Base-by-base conservation (phyloP, 2,329 filamentous ascomycete genomes). In the Pseudogymnoascus sp. region DNA sequence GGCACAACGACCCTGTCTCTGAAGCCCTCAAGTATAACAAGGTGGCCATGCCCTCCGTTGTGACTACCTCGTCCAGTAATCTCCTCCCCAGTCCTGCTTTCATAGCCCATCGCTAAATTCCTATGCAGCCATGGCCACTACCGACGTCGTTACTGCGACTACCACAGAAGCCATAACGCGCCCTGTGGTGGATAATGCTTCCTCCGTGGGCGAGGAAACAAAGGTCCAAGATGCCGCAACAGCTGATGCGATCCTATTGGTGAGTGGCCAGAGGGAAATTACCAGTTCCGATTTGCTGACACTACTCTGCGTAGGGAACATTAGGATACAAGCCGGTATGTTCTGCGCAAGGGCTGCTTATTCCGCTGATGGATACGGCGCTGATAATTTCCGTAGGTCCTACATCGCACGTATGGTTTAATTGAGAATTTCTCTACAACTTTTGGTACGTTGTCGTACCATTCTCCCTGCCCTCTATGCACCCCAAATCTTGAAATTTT, bases 391-490 rank as follows among this genome's bases (percentile, higher is more conserved):
- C 68, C 65, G 69, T 64, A 84, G 82, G 80, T 83, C 60, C 74
- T 85, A 40, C 82, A 84, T 71, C 76, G 83, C 65, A 83, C 80
- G 38, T 84, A 83, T 68, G 80, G 80, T 33, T 74, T 83, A 15
- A 78, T 85, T 62, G 82, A 85, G 69, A 85, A 83, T 71, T 85
- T 85, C 68, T 78, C 82, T 2, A 83, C 83, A 1, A 83, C 81
- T 11, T 85, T 85, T 67, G 82, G 82, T 84, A 71, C 35, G 75
- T 59, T 40, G 38, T 42, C 17, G 17, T 42, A 42, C 38, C 38
- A 19, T 11, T 42, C 38, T 62, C 26, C 50, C 53, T 37, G 38
- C 17, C 17, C 62, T 23, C 33, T 33, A 23, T 60, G 10, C 31
- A n/a, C 23, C 38, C 44, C 17, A 63, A 31, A 31, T 33, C 44